Conservation (phyloP, 2,329 filamentous ascomycete species). For the Herpotrichia juniperi region DNA sequence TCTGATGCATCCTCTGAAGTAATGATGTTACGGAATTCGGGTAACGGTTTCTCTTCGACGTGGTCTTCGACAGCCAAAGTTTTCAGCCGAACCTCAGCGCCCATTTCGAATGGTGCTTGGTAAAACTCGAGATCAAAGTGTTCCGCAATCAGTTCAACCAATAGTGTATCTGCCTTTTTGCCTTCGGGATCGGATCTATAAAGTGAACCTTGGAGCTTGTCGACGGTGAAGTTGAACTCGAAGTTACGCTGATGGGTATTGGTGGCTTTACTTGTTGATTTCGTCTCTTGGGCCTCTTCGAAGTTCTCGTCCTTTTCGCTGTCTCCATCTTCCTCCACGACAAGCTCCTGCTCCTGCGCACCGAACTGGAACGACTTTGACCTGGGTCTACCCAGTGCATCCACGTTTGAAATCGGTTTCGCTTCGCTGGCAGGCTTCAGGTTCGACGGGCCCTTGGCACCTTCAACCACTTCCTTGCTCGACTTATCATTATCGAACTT, state of each 20-base stretch:
- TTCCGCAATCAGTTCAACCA: constrained; percentile 91
- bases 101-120: constrained; percentile 89
- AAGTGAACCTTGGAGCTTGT: constrained; percentile 89
- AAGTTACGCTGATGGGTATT: constrained; percentile 89
- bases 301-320: constrained; percentile 68
- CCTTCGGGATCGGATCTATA: constrained; percentile 84
- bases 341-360: constrained; percentile 74
- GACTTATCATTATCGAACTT: constrained; percentile 67
- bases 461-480: constrained; percentile 44
- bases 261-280: constrained; percentile 38
- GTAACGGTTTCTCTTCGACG: constrained; percentile 81
- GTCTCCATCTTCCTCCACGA: constrained; percentile 75
- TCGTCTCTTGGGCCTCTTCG: constrained; percentile 71
- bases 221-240: constrained; percentile 95
- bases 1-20: constrained; percentile 79
- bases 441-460: constrained; percentile 43
- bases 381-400: constrained; percentile 57
- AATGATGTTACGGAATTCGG: constrained; percentile 97
- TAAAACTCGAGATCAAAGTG: constrained; percentile 88
- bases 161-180: constrained; percentile 74
- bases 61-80: constrained; percentile 92
- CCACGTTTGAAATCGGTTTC: constrained; percentile 32
- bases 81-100: constrained; percentile 85
- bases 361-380: constrained; percentile 78
- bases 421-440: constrained; percentile 41